Conservation (phyloP, 1,284 basidiomycete genomes). For the Rhodofomes roseus region DNA sequence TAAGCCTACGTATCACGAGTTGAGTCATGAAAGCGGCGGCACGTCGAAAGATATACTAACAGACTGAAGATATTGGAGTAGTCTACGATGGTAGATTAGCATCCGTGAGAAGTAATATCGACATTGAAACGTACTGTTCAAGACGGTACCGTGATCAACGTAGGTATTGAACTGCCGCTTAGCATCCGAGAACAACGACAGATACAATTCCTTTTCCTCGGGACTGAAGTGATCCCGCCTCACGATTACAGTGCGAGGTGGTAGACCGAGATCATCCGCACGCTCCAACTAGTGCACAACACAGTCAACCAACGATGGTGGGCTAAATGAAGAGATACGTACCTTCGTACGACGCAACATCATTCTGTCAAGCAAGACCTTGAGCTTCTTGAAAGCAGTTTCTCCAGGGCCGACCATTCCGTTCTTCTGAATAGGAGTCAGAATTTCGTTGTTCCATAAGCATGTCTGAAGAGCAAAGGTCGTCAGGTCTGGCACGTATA, state of each 20-base stretch:
- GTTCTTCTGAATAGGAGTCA: constrained; percentile 89
- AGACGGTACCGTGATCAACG: constrained; percentile 84
- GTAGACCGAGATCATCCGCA: constrained; percentile 96
- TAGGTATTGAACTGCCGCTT: constrained; percentile 92
- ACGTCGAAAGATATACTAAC: constrained; percentile 34
- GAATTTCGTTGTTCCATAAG: constrained; percentile 91
- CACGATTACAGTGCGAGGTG: constrained; percentile 89
- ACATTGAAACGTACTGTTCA: constrained; percentile 70
- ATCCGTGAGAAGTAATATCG: background rate
- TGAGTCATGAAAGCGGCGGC: background rate
- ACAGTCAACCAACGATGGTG: background rate
- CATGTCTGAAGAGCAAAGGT: constrained; percentile 53
- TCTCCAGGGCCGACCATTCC: constrained; percentile 74
- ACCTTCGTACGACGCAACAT: constrained; percentile 91
- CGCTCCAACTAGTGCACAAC: constrained; percentile 67
- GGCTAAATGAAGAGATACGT: background rate
- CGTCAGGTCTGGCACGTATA: too few relatives aligned
- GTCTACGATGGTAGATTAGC: constrained; percentile 44
- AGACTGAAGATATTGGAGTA: constrained; percentile 94
- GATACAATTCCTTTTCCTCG: constrained; percentile 95
- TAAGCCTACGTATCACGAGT: constrained; percentile 81
- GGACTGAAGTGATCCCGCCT: constrained; percentile 93
- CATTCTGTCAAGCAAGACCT: constrained; percentile 87
- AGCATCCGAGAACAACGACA: constrained; percentile 89
- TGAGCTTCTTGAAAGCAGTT: constrained; percentile 87